Percentiles rank a stretch among this genome's conserved stretches.
Evolutionary conservation across 306 rosid genomes (phyloP).

Genomic region (Vigna reflexopilosa): DNA sequence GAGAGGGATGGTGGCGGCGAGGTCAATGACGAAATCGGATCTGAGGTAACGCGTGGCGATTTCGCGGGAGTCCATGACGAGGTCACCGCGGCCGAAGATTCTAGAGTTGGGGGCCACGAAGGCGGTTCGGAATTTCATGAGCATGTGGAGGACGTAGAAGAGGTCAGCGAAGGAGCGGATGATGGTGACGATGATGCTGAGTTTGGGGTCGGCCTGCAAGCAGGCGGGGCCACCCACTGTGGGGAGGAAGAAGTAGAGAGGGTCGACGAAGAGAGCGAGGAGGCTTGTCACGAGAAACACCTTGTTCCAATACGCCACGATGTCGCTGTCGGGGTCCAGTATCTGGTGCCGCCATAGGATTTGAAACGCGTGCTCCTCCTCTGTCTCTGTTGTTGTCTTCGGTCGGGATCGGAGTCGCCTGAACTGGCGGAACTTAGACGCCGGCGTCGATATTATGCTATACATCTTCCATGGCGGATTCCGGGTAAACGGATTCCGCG

Average conservation of each 20-base stretch:
- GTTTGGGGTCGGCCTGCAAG: slow-evolving; percentile 46
- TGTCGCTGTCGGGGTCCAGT: slow-evolving; percentile 86
- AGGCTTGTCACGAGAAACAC: slow-evolving; percentile 76
- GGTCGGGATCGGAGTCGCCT: slow-evolving; percentile 47
- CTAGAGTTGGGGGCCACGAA: slow-evolving; percentile 81
- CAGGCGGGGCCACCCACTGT: slow-evolving; percentile 77
- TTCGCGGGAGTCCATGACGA: slow-evolving; percentile 71
- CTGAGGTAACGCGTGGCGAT: slow-evolving; percentile 77
- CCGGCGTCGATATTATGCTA: slow-evolving; percentile 73
- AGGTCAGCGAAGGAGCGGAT: slow-evolving; percentile 75
- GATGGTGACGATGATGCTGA: slow-evolving; percentile 59
- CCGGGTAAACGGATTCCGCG: slow-evolving; percentile 81
- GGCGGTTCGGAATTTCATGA: slow-evolving; percentile 86
- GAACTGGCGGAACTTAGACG: slow-evolving; percentile 48
- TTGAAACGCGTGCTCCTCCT: slow-evolving; percentile 49
- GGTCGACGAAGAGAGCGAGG: slow-evolving; percentile 79
- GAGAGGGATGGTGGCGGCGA: slow-evolving; percentile 81
- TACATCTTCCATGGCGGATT: slow-evolving; percentile 98
- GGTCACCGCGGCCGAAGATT: slow-evolving; percentile 88
- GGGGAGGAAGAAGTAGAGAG: slow-evolving; percentile 85
- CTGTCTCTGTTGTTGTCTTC: slow-evolving; percentile 23
- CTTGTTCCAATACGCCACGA: slow-evolving; percentile 77
- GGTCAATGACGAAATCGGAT: slow-evolving; percentile 83
- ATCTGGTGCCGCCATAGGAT: slow-evolving; percentile 83
- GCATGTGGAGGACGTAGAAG: slow-evolving; percentile 77